These are phyloP conservation scores for Boechera stricta DNA, from an alignment of 345 rosid genomes.

Conservation along the genomic window DNA sequence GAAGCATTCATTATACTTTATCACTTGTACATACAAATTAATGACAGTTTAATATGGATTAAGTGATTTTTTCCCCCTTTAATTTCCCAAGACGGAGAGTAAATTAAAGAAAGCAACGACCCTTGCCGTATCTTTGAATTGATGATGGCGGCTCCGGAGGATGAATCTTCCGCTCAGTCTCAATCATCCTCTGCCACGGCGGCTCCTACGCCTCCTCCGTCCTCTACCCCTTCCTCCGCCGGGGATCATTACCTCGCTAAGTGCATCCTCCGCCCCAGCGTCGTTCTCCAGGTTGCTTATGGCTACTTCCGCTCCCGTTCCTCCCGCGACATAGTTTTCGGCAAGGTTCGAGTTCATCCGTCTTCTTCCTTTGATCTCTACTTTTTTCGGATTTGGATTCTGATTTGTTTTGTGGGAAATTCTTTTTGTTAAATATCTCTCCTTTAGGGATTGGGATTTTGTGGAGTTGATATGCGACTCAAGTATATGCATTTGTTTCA, in stretches of 20 bases:
- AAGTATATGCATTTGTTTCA: conserved; percentile 18
- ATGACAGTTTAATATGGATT: too few relatives aligned
- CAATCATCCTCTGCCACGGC: conserved; percentile 62
- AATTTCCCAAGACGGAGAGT: neutral
- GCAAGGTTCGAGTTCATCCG: conserved; percentile 59
- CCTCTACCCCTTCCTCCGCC: conserved; percentile 54
- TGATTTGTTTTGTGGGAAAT: neutral
- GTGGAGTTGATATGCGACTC: conserved; percentile 17
- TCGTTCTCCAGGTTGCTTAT: conserved; percentile 76
- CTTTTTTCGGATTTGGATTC: conserved; percentile 23
- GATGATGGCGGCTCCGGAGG: conserved; percentile 90
- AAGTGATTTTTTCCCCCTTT: neutral
- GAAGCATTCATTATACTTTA: too few relatives aligned
- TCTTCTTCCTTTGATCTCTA: neutral
- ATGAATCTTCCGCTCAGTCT: conserved; percentile 81
- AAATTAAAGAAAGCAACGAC: neutral
- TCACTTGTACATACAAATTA: too few relatives aligned
- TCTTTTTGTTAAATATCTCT: conserved; percentile 4
- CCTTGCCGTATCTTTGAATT: conserved; percentile 9
- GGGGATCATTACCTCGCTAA: conserved; percentile 79
- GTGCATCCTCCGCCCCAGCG: conserved; percentile 87
- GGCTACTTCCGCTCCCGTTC: conserved; percentile 79
- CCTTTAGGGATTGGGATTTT: conserved; percentile 37
- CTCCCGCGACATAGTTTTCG: conserved; percentile 81
- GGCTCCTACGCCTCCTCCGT: conserved; percentile 52